Evolutionary conservation across 768 basidiomycete species (phyloP).

Genomic region (Mycena latifolia): DNA sequence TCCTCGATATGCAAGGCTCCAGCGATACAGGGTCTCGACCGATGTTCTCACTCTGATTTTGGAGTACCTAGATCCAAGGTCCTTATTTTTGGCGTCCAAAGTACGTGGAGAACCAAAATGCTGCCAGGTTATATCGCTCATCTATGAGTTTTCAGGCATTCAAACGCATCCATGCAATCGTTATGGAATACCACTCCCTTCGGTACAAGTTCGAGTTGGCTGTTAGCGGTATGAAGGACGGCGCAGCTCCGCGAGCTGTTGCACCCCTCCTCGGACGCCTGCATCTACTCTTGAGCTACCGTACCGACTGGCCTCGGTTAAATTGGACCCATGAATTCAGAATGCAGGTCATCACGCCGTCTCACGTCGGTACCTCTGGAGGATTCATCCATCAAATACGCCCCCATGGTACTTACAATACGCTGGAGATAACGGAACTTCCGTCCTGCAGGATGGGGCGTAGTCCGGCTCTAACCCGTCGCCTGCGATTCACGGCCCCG

Average conservation of each 20-base stretch:
- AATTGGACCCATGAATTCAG: constrained; percentile 62
- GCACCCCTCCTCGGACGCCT: constrained; percentile 56
- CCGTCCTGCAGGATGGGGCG: constrained; percentile 61
- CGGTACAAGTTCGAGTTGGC: constrained; percentile 65
- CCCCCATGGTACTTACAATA: constrained; percentile 53
- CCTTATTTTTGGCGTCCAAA: constrained; percentile 62
- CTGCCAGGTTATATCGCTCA: constrained; percentile 9
- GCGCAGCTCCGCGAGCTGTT: constrained; percentile 53
- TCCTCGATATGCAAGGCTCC: constrained; percentile 56
- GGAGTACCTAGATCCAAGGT: constrained; percentile 61
- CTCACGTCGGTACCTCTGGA: constrained; percentile 56
- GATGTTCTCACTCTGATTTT: constrained; percentile 65
- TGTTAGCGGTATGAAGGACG: constrained; percentile 64
- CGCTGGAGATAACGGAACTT: constrained; percentile 60
- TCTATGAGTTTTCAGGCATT: constrained; percentile 53
- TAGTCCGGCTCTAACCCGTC: constrained; percentile 57
- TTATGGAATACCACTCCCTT: constrained; percentile 61
- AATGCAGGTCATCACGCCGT: constrained; percentile 52
- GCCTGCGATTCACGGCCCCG: constrained; percentile 58
- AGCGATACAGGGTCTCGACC: constrained; percentile 63
- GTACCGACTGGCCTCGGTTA: constrained; percentile 62
- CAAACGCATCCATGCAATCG: constrained; percentile 56
- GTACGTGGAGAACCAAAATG: constrained; percentile 40
- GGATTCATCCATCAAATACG: constrained; percentile 60
- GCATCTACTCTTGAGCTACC: constrained; percentile 59